These are phyloP conservation scores for Thinopyrum elongatum DNA, from an alignment of 176 grass and related monocot genomes.

Conservation along the genomic window DNA sequence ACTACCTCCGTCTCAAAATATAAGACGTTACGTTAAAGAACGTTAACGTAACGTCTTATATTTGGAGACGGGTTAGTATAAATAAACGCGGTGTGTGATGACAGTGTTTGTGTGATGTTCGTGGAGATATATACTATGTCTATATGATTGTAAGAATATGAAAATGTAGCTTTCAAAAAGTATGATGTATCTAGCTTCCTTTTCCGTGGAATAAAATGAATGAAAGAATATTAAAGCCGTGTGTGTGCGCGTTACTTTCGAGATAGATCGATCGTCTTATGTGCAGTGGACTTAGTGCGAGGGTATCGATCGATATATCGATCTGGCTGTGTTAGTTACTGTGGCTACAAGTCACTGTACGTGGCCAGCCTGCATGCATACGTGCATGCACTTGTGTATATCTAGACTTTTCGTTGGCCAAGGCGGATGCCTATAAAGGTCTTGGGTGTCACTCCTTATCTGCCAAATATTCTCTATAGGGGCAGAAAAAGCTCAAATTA, in stretches of 20 bases:
- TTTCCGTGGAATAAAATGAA: neutral
- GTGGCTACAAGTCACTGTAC: neutral
- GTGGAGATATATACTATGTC: too few species aligned
- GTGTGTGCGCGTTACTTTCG: neutral
- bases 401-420: neutral
- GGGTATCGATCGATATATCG: neutral
- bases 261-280: neutral
- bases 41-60: too few species aligned
- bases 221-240: neutral
- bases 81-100: neutral
- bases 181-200: neutral
- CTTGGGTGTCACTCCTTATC: neutral
- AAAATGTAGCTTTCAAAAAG: neutral
- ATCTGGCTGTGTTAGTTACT: neutral
- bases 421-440: neutral
- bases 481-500: neutral
- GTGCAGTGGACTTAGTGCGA: too few species aligned
- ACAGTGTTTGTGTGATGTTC: neutral
- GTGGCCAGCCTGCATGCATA: neutral
- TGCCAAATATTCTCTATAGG: neutral
- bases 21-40: too few species aligned
- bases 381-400: neutral
- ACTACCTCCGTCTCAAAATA: too few species aligned
- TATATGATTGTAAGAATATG: neutral
- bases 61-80: too few species aligned